Evolutionary conservation across 2,329 filamentous ascomycete species (phyloP), one percentile per base, ranked within the genome.

Genomic region (Cytospora leucostoma): DNA sequence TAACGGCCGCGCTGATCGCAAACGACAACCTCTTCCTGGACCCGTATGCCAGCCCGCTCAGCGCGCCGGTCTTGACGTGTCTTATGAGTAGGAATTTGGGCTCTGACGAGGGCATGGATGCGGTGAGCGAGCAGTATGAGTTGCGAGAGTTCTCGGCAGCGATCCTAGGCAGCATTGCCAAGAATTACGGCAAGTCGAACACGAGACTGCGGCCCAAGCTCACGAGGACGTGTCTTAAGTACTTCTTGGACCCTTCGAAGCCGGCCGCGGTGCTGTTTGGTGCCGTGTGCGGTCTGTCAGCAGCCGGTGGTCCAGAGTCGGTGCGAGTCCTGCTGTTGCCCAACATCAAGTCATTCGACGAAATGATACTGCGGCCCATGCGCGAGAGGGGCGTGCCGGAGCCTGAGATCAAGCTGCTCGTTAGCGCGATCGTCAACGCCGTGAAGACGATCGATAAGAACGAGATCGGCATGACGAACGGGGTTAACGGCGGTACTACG

Each of bases 221-320:
- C 35, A 93, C 93, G 4, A 86, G 95, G n/a, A 95, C 93, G 0
- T 97, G 93, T 71, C 84, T 98, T 38, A 97, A 97, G 77, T 88
- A 90, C 71, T 94, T 97, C 75, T 84, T 99, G 35, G 93, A 97
- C 71, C 91, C 92, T 0, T 87, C 88, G 51, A 92, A 93, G 72
- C 88, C 93, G 0, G 85, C 93, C 0, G 87, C 91, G 1, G 89
- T 94, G 1, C 91, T 97, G 71, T 99, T 95, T 73, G 95, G 95
- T 52, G 92, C 94, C 7, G 84, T 99, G 27, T 84, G 88, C 35
- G 94, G 93, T 1, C 80, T 99, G 3, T 83, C 89, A 2, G 87
- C 89, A 1, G 88, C 96, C 32, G 92, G 93, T 33, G 93, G 84
- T 0, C 78, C 82, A 27, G 84, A 86, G 70, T 82, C 83, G 8